Conservation (phyloP, 148 eudicot species). For the Vaccinium darrowii region DNA sequence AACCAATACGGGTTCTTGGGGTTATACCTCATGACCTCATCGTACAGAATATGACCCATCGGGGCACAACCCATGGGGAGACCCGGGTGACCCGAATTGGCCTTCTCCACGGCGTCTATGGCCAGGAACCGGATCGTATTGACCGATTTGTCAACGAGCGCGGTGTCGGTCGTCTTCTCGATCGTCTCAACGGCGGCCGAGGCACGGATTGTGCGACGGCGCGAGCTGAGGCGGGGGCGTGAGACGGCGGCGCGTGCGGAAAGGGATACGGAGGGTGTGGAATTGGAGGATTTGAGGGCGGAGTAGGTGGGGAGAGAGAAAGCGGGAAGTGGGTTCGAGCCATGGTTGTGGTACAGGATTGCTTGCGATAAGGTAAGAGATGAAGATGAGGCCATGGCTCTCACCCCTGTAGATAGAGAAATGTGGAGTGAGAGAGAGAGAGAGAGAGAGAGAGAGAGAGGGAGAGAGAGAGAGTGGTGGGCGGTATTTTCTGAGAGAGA, state of each 20-base stretch:
- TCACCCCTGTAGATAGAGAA: background rate
- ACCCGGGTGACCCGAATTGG: conserved; percentile 98
- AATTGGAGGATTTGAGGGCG: conserved; percentile 33
- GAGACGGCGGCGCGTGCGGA: conserved; percentile 10
- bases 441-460: conserved; percentile 5
- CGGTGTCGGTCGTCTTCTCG: conserved; percentile 31
- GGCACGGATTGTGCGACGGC: conserved; percentile 32
- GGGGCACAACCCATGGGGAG: conserved; percentile 99
- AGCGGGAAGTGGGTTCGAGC: conserved; percentile 14
- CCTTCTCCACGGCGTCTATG: conserved; percentile 95
- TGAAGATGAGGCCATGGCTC: conserved; percentile 56
- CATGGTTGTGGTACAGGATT: conserved; percentile 27
- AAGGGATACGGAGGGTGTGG: conserved; percentile 21
- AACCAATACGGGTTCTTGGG: conserved; percentile 97
- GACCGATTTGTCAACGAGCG: conserved; percentile 60
- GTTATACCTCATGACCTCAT: conserved; percentile 85
- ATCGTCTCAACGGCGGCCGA: conserved; percentile 52
- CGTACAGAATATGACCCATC: conserved; percentile 87
- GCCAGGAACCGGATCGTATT: conserved; percentile 83
- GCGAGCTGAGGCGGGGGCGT: conserved; percentile 25
- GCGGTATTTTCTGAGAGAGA: too few species aligned
- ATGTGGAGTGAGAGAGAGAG: background rate
- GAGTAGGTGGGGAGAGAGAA: conserved; percentile 42
- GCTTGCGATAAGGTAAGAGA: conserved; percentile 58
- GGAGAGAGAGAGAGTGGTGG: background rate